These are phyloP conservation scores for Apophysomyces elegans DNA, from an alignment of 371 early-diverging fungal genomes.

Conservation along the genomic window DNA sequence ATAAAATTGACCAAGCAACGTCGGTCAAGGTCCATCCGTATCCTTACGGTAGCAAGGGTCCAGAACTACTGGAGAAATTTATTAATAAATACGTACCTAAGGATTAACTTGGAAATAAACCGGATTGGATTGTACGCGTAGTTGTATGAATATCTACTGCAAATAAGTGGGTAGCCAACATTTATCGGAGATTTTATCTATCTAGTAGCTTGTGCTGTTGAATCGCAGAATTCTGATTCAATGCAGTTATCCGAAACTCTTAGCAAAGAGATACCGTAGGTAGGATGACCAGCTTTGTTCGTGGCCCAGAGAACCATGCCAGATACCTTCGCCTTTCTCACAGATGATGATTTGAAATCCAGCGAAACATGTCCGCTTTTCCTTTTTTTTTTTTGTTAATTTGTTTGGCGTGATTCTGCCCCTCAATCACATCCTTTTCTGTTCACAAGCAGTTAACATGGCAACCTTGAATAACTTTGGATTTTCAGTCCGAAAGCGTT, in stretches of 20 bases:
- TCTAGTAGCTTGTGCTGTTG: too few species aligned
- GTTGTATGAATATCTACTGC: too few species aligned
- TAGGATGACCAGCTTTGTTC: too few species aligned
- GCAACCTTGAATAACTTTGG: conserved; percentile 17
- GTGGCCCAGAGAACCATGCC: conserved; percentile 12
- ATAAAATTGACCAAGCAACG: conserved; percentile 77
- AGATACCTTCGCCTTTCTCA: too few species aligned
- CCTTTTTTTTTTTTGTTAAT: too few species aligned
- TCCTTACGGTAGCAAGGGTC: conserved; percentile 90
- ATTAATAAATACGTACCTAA: conserved; percentile 71
- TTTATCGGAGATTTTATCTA: too few species aligned
- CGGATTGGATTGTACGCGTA: too few species aligned
- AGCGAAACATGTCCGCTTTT: conserved; percentile 21
- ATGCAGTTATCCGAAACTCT: too few species aligned
- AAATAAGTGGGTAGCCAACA: too few species aligned
- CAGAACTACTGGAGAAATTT: conserved; percentile 75
- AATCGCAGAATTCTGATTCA: too few species aligned
- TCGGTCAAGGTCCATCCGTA: conserved; percentile 76
- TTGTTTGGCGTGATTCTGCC: conserved; percentile 21
- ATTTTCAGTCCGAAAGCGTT: conserved; percentile 10
- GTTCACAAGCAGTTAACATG: background rate
- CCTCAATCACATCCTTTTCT: background rate
- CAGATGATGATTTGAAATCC: too few species aligned
- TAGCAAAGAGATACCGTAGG: too few species aligned
- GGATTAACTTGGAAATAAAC: conserved; percentile 15